Evolutionary conservation across 2,329 filamentous ascomycete species (phyloP).

Genomic region (Arthrobotrys sinensis): DNA sequence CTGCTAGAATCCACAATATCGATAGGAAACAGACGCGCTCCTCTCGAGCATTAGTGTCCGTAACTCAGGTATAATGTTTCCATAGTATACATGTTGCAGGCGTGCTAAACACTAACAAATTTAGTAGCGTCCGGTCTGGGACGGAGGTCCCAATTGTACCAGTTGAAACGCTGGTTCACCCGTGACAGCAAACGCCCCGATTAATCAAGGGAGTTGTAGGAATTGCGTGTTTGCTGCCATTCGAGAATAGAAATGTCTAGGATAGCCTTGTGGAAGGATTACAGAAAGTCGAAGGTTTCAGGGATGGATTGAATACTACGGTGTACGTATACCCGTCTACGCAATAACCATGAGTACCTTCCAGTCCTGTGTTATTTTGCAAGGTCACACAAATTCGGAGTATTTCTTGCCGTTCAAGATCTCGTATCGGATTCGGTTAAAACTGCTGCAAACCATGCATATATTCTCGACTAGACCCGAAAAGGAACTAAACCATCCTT

Average conservation of each 20-base stretch:
- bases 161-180: slow-evolving; percentile 6
- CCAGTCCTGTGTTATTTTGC: slow-evolving; percentile 7
- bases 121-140: slow-evolving; percentile 30
- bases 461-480: neutral
- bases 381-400: slow-evolving; percentile 4
- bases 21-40: slow-evolving; percentile 21
- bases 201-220: slow-evolving; percentile 2
- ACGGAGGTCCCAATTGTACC: slow-evolving; percentile 22
- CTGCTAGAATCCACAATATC: slow-evolving; percentile 8
- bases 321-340: neutral
- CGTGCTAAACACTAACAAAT: slow-evolving; percentile 9
- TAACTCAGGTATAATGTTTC: slow-evolving; percentile 14
- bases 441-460: slow-evolving; percentile 21
- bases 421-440: slow-evolving; percentile 24
- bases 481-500: slow-evolving; percentile 4
- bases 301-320: neutral
- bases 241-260: neutral
- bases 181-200: slow-evolving; percentile 32
- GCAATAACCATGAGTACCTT: neutral
- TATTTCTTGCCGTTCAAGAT: slow-evolving; percentile 32
- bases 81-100: slow-evolving; percentile 20
- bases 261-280: neutral
- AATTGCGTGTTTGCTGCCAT: neutral
- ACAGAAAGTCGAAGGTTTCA: neutral
- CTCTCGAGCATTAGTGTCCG: slow-evolving; percentile 26